Percentiles rank a stretch among this genome's conserved stretches.
These are phyloP conservation scores for Scedosporium apiospermum DNA, from an alignment of 2,329 filamentous ascomycete species.

Conservation along the genomic window DNA sequence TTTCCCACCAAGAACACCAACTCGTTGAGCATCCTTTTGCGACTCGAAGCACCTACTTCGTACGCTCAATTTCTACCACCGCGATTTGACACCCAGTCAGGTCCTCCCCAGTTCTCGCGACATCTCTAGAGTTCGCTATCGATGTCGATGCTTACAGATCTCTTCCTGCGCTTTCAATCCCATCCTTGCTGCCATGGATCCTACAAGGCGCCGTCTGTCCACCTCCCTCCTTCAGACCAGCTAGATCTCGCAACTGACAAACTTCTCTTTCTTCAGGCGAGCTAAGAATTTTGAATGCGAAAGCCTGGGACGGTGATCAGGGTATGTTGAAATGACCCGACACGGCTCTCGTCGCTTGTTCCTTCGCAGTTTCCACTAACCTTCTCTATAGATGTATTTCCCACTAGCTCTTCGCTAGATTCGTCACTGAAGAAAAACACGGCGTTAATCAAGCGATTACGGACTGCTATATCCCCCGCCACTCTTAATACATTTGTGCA, in stretches of 20 bases:
- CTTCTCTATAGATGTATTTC: constrained; percentile 56
- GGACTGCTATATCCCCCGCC: constrained; percentile 75
- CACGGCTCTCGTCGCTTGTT: constrained; percentile 6
- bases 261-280: constrained; percentile 52
- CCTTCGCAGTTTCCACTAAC: constrained; percentile 9
- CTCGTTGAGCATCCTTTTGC: too few relatives aligned
- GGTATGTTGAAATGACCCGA: constrained; percentile 39
- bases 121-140: too few relatives aligned
- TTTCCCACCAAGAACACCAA: too few relatives aligned
- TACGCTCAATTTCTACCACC: too few relatives aligned
- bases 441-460: constrained; percentile 91
- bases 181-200: constrained; percentile 44
- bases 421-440: constrained; percentile 98
- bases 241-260: neutral
- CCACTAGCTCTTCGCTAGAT: constrained; percentile 71
- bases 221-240: neutral
- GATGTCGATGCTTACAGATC: neutral
- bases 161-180: neutral
- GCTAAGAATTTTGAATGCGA: constrained; percentile 78
- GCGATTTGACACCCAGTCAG: too few relatives aligned
- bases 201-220: constrained; percentile 51
- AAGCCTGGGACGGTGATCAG: constrained; percentile 81
- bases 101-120: too few relatives aligned
- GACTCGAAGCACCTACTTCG: too few relatives aligned
- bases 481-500: constrained; percentile 77